These are phyloP conservation scores for Boletus sp. DNA, from an alignment of 768 basidiomycete species.

Conservation along the genomic window DNA sequence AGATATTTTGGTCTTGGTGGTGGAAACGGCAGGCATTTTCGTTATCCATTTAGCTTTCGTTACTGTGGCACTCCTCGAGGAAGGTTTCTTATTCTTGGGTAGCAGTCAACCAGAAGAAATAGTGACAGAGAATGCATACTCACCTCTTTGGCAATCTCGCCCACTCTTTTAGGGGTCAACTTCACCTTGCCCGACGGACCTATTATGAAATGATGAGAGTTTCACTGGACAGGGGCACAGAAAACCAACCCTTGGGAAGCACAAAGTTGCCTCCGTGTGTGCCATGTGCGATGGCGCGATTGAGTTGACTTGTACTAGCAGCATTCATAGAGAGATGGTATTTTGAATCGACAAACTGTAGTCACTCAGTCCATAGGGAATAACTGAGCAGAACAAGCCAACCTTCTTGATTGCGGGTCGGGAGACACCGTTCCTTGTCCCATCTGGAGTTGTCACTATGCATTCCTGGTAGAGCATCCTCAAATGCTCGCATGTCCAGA, in stretches of 20 bases:
- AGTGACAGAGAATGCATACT: not conserved
- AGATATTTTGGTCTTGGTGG: not conserved
- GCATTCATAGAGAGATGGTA: slow-evolving; percentile 49
- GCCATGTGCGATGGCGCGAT: slow-evolving; percentile 54
- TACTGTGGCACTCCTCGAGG: not conserved
- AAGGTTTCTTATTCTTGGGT: slow-evolving; percentile 15
- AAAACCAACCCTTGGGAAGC: slow-evolving; percentile 51
- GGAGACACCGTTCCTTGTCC: slow-evolving; percentile 71
- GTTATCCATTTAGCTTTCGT: not conserved
- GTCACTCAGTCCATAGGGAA: not conserved
- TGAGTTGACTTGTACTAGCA: slow-evolving; percentile 46
- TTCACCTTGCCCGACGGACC: slow-evolving; percentile 31
- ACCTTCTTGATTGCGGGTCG: slow-evolving; percentile 82
- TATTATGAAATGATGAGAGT: not conserved
- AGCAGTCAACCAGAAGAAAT: not conserved
- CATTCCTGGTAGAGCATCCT: slow-evolving; percentile 54
- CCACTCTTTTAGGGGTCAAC: slow-evolving; percentile 15
- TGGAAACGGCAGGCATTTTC: not conserved
- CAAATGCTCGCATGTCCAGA: not conserved
- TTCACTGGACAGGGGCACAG: not conserved
- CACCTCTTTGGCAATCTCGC: slow-evolving; percentile 18
- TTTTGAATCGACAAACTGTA: slow-evolving; percentile 53
- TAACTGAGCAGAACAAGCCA: not conserved
- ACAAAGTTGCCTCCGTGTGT: slow-evolving; percentile 49
- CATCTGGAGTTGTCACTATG: slow-evolving; percentile 62